A percentile compares a stretch with the other conserved stretches of the same genome.
Evolutionary conservation across 2,329 filamentous ascomycete genomes (phyloP).

Genomic region (Aspergillus clavatus): DNA sequence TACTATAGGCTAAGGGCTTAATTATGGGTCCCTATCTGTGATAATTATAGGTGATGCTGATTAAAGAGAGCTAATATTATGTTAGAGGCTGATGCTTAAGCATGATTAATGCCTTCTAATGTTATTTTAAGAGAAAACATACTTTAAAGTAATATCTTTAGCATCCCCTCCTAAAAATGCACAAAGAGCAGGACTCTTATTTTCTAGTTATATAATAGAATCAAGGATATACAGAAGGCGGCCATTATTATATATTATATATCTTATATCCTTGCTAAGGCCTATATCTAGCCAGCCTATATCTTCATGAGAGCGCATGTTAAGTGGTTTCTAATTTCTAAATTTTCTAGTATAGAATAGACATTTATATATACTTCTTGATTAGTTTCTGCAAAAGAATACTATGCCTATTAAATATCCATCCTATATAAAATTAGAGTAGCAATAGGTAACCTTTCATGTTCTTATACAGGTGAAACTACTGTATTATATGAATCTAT

Average conservation of each 20-base stretch:
- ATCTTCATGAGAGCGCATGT: not conserved
- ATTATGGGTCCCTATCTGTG: not conserved
- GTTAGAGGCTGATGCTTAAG: constrained; percentile 1
- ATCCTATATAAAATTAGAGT: not conserved
- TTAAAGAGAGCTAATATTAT: not conserved
- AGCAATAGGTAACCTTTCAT: not conserved
- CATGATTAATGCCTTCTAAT: constrained; percentile 1
- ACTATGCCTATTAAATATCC: not conserved
- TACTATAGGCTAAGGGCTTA: not conserved
- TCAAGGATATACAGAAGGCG: not conserved
- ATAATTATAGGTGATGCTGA: constrained; percentile 1
- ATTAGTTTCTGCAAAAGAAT: not conserved
- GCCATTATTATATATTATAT: constrained; percentile 1
- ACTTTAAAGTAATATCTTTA: constrained; percentile 1
- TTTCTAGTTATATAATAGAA: not conserved
- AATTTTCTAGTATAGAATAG: not conserved
- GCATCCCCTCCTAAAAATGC: constrained; percentile 2
- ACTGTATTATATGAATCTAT: not conserved
- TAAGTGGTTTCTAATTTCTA: not conserved
- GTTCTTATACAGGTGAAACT: not conserved
- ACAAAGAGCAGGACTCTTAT: constrained; percentile 1
- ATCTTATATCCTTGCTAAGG: not conserved
- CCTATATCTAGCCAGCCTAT: constrained; percentile 4
- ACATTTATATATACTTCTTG: not conserved
- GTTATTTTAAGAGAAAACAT: constrained; percentile 4